Evolutionary conservation across 2,329 filamentous ascomycete genomes (phyloP).

Genomic region (Penicillium verrucosum): DNA sequence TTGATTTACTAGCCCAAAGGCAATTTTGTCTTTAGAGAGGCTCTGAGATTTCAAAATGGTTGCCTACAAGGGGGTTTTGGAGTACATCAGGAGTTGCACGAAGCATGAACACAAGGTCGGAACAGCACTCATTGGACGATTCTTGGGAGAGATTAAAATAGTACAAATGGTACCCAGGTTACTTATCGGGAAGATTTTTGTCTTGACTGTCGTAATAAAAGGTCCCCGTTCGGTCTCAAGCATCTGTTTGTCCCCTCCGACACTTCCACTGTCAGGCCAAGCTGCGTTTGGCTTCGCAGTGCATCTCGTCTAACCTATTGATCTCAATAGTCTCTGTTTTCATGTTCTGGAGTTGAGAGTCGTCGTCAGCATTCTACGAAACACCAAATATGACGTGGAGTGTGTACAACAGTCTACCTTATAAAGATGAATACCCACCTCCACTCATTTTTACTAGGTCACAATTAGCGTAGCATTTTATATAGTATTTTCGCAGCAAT

Average conservation of each 20-base stretch:
- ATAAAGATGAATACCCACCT: too few species aligned
- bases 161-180: background rate
- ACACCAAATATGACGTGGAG: background rate
- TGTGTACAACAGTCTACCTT: background rate
- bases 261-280: slow-evolving; percentile 5
- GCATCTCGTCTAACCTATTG: background rate
- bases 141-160: slow-evolving; percentile 10
- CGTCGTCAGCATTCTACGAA: background rate
- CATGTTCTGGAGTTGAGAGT: background rate
- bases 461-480: too few species aligned
- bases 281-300: background rate
- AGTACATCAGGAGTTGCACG: slow-evolving; percentile 6
- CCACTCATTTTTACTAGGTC: too few species aligned
- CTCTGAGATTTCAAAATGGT: background rate
- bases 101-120: slow-evolving; percentile 11
- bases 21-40: background rate
- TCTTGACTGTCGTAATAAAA: slow-evolving; percentile 2
- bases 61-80: background rate
- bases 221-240: slow-evolving; percentile 1
- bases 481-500: too few species aligned
- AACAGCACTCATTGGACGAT: slow-evolving; percentile 16
- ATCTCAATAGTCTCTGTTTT: background rate
- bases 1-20: background rate
- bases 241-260: slow-evolving; percentile 15
- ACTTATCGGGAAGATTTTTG: slow-evolving; percentile 3